Base-by-base conservation (phyloP, 2,329 filamentous ascomycete genomes). In the Plectosphaerella plurivora region DNA sequence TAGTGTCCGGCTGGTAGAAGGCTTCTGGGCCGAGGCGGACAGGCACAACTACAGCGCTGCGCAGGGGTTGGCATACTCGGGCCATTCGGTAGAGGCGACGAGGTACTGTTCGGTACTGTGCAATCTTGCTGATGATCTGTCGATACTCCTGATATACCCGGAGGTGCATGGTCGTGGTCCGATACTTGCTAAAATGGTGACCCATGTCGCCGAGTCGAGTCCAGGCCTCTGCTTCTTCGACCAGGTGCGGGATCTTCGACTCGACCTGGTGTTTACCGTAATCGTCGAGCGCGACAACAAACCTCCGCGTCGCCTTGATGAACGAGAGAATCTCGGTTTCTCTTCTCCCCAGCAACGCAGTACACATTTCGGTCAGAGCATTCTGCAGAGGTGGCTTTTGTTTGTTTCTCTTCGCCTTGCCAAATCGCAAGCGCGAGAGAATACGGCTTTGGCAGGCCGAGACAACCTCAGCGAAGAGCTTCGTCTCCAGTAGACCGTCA, bases 61-160 rank as follows among this genome's bases (percentile, higher is more conserved):
- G 45, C 28, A 47, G 12, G 28, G 25, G 24, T 4, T 18, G 57
- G 10, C 57, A 60, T 9, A 62, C 63, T 49, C 61, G 67, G 1
- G 71, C 69, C 3, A 55, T 59, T 1, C 62, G 61, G 51, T 62
- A 63, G 4, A 77, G 58, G 18, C 64, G 61, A 10, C 57, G 53
- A n/a, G 69, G 63, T 42, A 63, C 61, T 41, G 71, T 64, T 15
- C 58, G 56, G 44, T 74, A 76, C 48, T 67, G 61, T 15, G 68
- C 63, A 2, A 74, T 62, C 52, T 72, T 73, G 1, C 16, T 47
- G 1, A 74, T 57, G 20, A 64, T 68, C 15, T 69, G 68, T 6
- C 64, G 20, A 0, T 71, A 51, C 44, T 59, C 64, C 10, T 20
- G 20, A 44, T 50, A 57, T 12, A 42, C 37, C 7, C 12, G 46